phyloP scores from a whole-genome alignment of 2,329 filamentous ascomycete species.

The Davidsoniella australis region DNA sequence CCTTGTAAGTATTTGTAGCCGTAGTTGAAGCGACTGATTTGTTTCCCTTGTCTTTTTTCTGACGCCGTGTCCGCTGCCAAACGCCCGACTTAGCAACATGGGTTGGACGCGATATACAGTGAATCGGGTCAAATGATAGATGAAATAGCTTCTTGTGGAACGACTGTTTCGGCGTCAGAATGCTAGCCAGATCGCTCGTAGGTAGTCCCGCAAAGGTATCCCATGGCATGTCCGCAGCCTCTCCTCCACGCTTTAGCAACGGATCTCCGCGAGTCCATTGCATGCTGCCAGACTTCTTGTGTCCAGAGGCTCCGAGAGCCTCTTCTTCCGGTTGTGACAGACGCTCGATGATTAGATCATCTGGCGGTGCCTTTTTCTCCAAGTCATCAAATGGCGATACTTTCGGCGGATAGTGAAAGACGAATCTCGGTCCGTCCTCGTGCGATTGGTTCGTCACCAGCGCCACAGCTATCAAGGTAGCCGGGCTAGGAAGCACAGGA shows the following conservation, averaged over 20 bases:
- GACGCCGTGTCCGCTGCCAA: constrained; percentile 38
- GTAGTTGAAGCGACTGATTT: constrained; percentile 18
- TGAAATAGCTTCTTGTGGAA: constrained; percentile 75
- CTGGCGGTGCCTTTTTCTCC: constrained; percentile 25
- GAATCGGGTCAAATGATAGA: constrained; percentile 60
- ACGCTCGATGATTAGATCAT: constrained; percentile 34
- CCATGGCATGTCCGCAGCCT: constrained; percentile 43
- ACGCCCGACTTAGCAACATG: constrained; percentile 63
- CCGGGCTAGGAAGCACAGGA: constrained; percentile 31
- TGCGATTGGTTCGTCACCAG: constrained; percentile 59
- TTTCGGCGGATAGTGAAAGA: constrained; percentile 73
- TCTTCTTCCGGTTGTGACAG: constrained; percentile 23
- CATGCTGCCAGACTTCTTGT: constrained; percentile 14
- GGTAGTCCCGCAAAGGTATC: constrained; percentile 58
- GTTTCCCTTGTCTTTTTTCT: constrained; percentile 22
- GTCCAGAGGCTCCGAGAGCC: constrained; percentile 15
- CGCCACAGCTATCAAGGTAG: constrained; percentile 51
- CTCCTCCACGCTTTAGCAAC: constrained; percentile 30
- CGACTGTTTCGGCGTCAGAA: constrained; percentile 57
- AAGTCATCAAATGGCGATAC: constrained; percentile 20
- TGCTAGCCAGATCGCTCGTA: constrained; percentile 61
- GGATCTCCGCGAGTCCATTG: constrained; percentile 22
- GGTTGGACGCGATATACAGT: constrained; percentile 68
- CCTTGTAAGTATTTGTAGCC: constrained; percentile 13
- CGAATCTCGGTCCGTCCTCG: constrained; percentile 56